Conservation (phyloP, 163 green algal genomes). For the Chloromonas sp. region DNA sequence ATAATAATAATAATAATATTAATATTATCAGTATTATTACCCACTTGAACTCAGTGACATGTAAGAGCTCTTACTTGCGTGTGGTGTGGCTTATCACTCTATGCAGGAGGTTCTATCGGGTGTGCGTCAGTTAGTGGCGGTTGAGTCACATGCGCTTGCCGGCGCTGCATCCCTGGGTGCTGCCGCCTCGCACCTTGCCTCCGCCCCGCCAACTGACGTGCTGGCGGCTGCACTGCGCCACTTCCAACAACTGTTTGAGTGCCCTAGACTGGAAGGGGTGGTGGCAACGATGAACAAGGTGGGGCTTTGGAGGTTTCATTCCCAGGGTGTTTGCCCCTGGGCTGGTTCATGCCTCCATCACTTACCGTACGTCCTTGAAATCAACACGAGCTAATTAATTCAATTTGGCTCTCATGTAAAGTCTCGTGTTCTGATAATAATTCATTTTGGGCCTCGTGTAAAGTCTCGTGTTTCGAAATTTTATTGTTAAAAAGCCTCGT, state of each 20-base stretch:
- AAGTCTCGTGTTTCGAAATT: too few relatives aligned
- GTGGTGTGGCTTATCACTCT: too few relatives aligned
- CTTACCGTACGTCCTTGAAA: too few relatives aligned
- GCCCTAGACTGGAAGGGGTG: slow-evolving; percentile 43
- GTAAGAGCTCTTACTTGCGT: too few relatives aligned
- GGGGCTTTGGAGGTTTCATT: neutral
- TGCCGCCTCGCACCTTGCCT: neutral
- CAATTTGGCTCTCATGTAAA: too few relatives aligned
- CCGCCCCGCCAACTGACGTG: neutral
- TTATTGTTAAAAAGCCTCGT: too few relatives aligned
- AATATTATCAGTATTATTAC: too few relatives aligned
- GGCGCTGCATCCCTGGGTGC: slow-evolving; percentile 14
- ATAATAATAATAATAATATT: too few relatives aligned
- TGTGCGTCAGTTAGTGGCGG: slow-evolving; percentile 40
- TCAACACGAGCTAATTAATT: too few relatives aligned
- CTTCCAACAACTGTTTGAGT: slow-evolving; percentile 62
- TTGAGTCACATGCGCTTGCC: slow-evolving; percentile 22
- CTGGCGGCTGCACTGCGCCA: slow-evolving; percentile 30
- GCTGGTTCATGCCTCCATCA: neutral
- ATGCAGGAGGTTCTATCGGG: slow-evolving; percentile 24
- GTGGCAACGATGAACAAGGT: slow-evolving; percentile 55
- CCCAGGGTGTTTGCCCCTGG: neutral
- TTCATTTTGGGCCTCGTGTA: too few relatives aligned
- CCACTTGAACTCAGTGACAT: too few relatives aligned
- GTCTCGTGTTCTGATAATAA: too few relatives aligned